phyloP scores from a whole-genome alignment of 164 flowering plant genomes.

The Stephania japonica region DNA sequence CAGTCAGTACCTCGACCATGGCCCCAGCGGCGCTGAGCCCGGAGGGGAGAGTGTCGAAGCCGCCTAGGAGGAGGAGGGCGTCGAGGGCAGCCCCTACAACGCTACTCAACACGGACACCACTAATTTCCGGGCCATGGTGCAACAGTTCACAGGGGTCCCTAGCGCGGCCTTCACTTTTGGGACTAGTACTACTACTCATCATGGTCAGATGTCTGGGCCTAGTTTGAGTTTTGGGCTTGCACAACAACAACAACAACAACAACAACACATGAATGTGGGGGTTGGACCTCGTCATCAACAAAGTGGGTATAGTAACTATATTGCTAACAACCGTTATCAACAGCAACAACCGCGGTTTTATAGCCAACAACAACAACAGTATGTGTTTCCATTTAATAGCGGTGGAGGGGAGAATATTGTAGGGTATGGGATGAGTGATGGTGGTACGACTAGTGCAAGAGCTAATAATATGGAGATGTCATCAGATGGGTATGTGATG shows the following conservation, averaged over 20 bases:
- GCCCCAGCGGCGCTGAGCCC: conserved; percentile 18
- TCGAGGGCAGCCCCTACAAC: conserved; percentile 69
- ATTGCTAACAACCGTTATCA: background rate
- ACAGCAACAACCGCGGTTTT: background rate
- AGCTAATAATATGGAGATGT: background rate
- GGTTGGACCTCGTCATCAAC: too few species aligned
- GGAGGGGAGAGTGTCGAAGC: conserved; percentile 50
- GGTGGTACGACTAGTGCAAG: background rate
- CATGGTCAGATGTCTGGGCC: background rate
- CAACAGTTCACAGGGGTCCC: conserved; percentile 86
- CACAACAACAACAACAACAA: background rate
- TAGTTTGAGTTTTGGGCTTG: conserved; percentile 3
- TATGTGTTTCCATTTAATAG: conserved; percentile 3
- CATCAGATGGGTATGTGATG: background rate
- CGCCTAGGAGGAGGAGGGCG: conserved; percentile 52
- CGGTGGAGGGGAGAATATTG: background rate
- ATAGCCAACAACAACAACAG: conserved; percentile 1
- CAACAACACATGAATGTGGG: background rate
- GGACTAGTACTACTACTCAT: background rate
- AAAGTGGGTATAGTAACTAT: background rate
- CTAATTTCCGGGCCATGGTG: conserved; percentile 85
- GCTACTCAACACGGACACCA: conserved; percentile 61
- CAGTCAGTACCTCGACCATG: conserved; percentile 7
- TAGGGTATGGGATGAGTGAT: too few species aligned
- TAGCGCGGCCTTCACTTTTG: conserved; percentile 15